phyloP scores from a whole-genome alignment of 345 rosid species.

The Sapria himalayana region DNA sequence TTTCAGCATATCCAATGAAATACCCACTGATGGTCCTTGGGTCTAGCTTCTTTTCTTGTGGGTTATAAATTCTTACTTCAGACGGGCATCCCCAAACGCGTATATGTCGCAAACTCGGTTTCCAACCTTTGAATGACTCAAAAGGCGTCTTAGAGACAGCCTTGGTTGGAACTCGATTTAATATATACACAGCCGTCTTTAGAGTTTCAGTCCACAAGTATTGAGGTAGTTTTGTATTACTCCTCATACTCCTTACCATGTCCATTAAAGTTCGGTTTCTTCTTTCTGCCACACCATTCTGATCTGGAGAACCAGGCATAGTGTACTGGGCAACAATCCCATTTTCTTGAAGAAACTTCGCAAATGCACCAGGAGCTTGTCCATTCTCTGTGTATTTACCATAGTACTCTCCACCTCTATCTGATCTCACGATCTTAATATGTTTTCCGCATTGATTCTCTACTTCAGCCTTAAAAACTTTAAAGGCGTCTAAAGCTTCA shows the following conservation, averaged over 20 bases:
- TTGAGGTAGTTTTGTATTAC: too few species aligned
- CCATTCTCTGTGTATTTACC: conserved; percentile 3
- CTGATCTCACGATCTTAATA: background rate
- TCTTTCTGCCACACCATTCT: background rate
- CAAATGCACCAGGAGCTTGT: background rate
- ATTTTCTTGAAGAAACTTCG: conserved; percentile 1
- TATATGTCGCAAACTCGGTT: too few species aligned
- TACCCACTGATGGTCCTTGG: background rate
- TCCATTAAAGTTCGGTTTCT: too few species aligned
- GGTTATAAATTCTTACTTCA: conserved; percentile 2
- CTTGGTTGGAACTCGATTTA: background rate
- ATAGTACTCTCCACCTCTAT: conserved; percentile 1
- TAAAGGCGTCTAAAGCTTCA: background rate
- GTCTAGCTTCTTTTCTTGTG: background rate
- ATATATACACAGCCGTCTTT: background rate
- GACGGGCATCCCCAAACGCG: background rate
- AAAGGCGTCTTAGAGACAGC: background rate
- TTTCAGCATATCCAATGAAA: conserved; percentile 4
- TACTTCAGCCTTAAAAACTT: background rate
- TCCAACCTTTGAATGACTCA: conserved; percentile 5
- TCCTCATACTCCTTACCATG: too few species aligned
- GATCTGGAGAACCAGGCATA: background rate
- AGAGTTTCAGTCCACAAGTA: too few species aligned
- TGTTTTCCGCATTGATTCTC: background rate
- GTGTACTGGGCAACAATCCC: background rate